phyloP scores from a whole-genome alignment of 1,284 basidiomycete species.

The Kwoniella shivajii region DNA sequence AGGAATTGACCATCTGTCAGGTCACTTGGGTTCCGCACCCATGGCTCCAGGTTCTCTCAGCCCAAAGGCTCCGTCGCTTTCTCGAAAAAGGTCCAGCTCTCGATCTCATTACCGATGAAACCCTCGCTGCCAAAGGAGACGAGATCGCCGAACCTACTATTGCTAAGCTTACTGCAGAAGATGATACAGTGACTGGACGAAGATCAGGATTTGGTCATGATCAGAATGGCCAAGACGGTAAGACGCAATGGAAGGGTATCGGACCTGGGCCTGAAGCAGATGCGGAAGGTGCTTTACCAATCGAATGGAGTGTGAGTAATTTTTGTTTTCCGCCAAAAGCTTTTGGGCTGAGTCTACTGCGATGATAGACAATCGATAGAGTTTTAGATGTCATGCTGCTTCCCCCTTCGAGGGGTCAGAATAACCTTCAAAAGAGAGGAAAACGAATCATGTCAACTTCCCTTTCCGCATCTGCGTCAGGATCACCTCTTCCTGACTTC shows the following conservation, averaged over 20 bases:
- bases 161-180: slow-evolving; percentile 46
- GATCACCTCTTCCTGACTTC: slow-evolving; percentile 38
- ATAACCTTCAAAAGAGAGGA: slow-evolving; percentile 10
- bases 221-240: slow-evolving; percentile 5
- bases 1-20: slow-evolving; percentile 21
- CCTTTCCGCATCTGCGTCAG: slow-evolving; percentile 6
- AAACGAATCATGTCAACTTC: slow-evolving; percentile 41
- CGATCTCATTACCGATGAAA: slow-evolving; percentile 60
- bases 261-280: slow-evolving; percentile 57
- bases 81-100: slow-evolving; percentile 69
- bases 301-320: slow-evolving; percentile 50
- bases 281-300: slow-evolving; percentile 71
- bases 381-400: slow-evolving; percentile 74
- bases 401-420: slow-evolving; percentile 16
- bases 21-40: slow-evolving; percentile 83
- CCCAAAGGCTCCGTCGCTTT: slow-evolving; percentile 72
- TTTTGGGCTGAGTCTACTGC: slow-evolving; percentile 7
- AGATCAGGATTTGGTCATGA: slow-evolving; percentile 31
- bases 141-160: slow-evolving; percentile 50
- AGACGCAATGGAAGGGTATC: slow-evolving; percentile 30
- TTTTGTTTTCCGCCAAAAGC: background rate
- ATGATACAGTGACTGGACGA: slow-evolving; percentile 23
- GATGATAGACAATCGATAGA: slow-evolving; percentile 67
- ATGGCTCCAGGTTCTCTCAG: slow-evolving; percentile 72
- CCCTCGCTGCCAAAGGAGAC: slow-evolving; percentile 49